Percentiles rank a stretch among this genome's conserved stretches.
These are phyloP conservation scores for Dioscorea zingiberensis DNA, from an alignment of 106 monocot genomes.

Conservation along the genomic window DNA sequence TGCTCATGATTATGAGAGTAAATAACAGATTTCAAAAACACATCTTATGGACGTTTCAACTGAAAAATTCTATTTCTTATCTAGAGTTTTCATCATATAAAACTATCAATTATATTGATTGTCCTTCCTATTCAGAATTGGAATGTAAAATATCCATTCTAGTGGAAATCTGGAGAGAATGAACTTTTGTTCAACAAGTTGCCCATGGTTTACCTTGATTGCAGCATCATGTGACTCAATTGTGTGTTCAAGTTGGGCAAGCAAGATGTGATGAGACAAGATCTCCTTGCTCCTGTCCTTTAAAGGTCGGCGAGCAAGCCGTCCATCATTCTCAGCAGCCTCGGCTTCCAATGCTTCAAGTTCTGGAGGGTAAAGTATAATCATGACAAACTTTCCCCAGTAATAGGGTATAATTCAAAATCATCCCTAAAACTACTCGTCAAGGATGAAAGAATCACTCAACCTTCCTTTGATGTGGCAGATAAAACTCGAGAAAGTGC, in stretches of 20 bases:
- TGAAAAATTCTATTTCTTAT: not conserved
- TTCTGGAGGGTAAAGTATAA: conserved; percentile 30
- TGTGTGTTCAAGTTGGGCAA: conserved; percentile 32
- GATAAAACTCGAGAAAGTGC: conserved; percentile 74
- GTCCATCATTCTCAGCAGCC: conserved; percentile 65
- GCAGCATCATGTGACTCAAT: conserved; percentile 37
- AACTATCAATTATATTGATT: not conserved
- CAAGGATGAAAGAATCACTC: not conserved
- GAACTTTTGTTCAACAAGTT: not conserved
- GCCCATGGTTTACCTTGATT: conserved; percentile 55
- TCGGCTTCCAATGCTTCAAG: conserved; percentile 56
- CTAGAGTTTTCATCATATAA: not conserved
- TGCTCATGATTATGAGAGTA: too few relatives aligned
- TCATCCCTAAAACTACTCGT: not conserved
- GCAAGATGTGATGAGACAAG: conserved; percentile 50
- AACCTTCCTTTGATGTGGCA: conserved; percentile 61
- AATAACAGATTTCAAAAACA: not conserved
- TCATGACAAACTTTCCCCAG: not conserved
- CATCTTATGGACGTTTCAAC: not conserved
- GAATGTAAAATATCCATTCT: not conserved
- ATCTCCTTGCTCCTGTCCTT: conserved; percentile 43
- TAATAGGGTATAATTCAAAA: not conserved
- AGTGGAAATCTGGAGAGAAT: not conserved
- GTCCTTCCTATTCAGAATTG: not conserved
- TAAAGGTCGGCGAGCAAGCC: conserved; percentile 66